Evolutionary conservation across 2,329 filamentous ascomycete species (phyloP).

Genomic region (Xylaria sp.): DNA sequence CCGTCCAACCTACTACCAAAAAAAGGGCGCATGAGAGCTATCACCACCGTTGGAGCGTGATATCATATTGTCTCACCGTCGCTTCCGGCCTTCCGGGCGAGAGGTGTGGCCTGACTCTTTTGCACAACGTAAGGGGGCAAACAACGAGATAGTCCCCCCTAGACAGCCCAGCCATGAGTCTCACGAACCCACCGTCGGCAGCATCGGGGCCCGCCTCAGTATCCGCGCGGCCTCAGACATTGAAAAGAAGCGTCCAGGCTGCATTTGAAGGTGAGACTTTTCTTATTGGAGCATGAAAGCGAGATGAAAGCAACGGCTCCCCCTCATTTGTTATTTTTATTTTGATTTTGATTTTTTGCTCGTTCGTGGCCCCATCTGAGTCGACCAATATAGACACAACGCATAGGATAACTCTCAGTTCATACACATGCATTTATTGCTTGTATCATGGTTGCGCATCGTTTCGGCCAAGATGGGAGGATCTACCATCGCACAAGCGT

Average conservation of each 20-base stretch:
- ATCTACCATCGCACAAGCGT: slow-evolving; percentile 13
- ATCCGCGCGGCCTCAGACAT: slow-evolving; percentile 57
- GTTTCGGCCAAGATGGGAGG: slow-evolving; percentile 4
- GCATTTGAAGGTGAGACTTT: slow-evolving; percentile 66
- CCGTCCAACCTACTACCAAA: neutral
- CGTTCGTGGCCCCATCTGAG: too few species aligned
- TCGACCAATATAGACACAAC: too few species aligned
- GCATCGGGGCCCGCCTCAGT: slow-evolving; percentile 61
- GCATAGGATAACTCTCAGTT: neutral
- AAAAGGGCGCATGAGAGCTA: neutral
- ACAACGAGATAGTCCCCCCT: slow-evolving; percentile 8
- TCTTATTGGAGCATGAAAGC: neutral
- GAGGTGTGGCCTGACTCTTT: slow-evolving; percentile 9
- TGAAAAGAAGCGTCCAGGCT: slow-evolving; percentile 70
- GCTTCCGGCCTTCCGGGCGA: slow-evolving; percentile 20
- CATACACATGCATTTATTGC: neutral
- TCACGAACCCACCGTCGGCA: slow-evolving; percentile 65
- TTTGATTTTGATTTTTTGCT: too few species aligned
- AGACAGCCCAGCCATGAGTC: slow-evolving; percentile 56
- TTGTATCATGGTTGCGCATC: neutral
- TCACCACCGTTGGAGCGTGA: neutral
- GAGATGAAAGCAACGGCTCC: slow-evolving; percentile 7
- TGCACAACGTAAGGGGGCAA: slow-evolving; percentile 16
- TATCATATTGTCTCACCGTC: slow-evolving; percentile 16
- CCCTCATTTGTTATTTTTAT: slow-evolving; percentile 18